Base-by-base conservation (phyloP, 176 grass and related monocot genomes). In the Oryza brachyantha region DNA sequence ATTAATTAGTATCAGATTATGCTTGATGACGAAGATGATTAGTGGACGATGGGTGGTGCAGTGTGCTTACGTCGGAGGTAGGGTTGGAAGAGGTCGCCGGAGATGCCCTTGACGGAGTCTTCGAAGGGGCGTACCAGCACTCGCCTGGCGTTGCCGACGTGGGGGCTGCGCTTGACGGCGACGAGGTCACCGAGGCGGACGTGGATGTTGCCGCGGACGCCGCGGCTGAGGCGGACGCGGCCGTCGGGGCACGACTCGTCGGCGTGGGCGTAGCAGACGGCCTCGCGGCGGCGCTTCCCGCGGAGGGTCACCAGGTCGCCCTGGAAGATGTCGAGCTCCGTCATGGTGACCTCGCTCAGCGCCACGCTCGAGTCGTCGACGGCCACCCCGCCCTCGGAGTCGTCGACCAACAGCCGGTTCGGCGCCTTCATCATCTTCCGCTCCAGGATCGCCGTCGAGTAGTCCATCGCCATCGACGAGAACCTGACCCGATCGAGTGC, bases 191-290 rank as follows among this genome's bases (percentile, higher is more conserved):
- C 71, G 21, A 92, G 90, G 10, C 39, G 29, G 14, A 88, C 61
- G 4, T 77, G 79, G 32, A 91, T 78, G 77, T 91, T 91, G 55
- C 60, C 45, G 22, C 89, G 82, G 63, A 91, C 89, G 38, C 78
- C 89, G 70, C 85, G 85, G 81, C 68, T 84, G 39, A 88, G 21
- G 19, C 77, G 77, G 4, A 71, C 74, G 27, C 61, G 42, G 52
- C 40, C 69, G 29, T 85, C 62, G 5, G 83, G 81, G 26, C 85
- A 88, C 7, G 72, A 64, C 5, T 43, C 73, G 75, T 91, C 85
- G 5, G 0, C 21, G 4, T 41, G 13, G 19, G 78, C 81, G 72
- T 85, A 91, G 83, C 85, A 91, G 21, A 78, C 34, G 25, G 78
- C 85, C 66, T 91, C 82, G 16, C 67, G 78, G 21, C 89, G 65